These are phyloP conservation scores for Arxiozyma slooffiae DNA, from an alignment of 1,139 yeast species.

Conservation along the genomic window DNA sequence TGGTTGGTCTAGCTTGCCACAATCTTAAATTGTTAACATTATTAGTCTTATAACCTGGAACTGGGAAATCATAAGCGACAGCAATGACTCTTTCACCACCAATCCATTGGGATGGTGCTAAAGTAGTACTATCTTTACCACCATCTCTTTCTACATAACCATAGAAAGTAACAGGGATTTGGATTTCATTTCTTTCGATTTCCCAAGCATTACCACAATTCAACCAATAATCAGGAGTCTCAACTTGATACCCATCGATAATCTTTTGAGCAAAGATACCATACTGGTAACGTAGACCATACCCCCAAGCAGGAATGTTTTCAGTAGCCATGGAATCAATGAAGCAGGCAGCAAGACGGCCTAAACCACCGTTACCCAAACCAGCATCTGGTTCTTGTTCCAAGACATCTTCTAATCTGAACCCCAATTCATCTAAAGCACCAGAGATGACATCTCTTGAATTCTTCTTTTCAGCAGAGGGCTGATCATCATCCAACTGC, in stretches of 20 bases:
- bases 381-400: slow-evolving; percentile 91
- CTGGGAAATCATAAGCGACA: slow-evolving; percentile 86
- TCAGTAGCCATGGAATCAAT: slow-evolving; percentile 81
- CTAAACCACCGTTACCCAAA: slow-evolving; percentile 90
- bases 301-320: slow-evolving; percentile 93
- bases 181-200: slow-evolving; percentile 75
- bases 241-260: slow-evolving; percentile 87
- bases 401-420: slow-evolving; percentile 76
- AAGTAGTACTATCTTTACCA: slow-evolving; percentile 38
- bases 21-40: slow-evolving; percentile 83
- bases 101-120: slow-evolving; percentile 51
- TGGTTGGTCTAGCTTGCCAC: slow-evolving; percentile 86
- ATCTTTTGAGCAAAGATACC: slow-evolving; percentile 90
- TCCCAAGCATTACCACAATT: slow-evolving; percentile 89
- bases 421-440: slow-evolving; percentile 70
- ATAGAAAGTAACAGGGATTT: slow-evolving; percentile 86
- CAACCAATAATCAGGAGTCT: slow-evolving; percentile 90
- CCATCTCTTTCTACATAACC: slow-evolving; percentile 69
- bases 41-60: slow-evolving; percentile 78
- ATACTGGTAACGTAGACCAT: slow-evolving; percentile 85
- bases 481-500: slow-evolving; percentile 30
- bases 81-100: slow-evolving; percentile 89
- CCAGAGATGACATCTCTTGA: slow-evolving; percentile 41
- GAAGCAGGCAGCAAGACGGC: slow-evolving; percentile 90
- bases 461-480: slow-evolving; percentile 6